phyloP scores from a whole-genome alignment of 331 rosid species.

The Pyrus hybrid region DNA sequence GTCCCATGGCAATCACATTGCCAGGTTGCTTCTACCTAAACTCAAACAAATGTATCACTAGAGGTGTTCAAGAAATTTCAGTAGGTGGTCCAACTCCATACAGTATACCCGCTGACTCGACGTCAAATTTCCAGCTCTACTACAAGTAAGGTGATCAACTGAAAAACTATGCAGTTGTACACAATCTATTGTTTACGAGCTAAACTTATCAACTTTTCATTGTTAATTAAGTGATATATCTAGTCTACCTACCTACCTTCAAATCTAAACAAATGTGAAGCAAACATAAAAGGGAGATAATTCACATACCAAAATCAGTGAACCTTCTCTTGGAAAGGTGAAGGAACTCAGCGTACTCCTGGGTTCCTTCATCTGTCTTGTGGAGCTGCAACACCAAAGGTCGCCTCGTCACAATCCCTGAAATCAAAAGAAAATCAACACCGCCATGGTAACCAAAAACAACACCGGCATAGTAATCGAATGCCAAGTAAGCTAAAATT shows the following conservation, averaged over 20 bases:
- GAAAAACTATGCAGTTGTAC: not conserved
- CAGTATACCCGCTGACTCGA: too few relatives aligned
- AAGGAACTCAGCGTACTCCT: constrained; percentile 91
- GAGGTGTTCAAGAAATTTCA: not conserved
- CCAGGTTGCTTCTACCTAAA: not conserved
- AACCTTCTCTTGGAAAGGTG: constrained; percentile 62
- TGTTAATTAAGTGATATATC: not conserved
- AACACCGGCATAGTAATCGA: not conserved
- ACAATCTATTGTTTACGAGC: not conserved
- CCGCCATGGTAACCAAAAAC: too few relatives aligned
- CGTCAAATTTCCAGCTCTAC: constrained; percentile 2
- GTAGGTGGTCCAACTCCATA: not conserved
- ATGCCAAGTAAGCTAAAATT: not conserved
- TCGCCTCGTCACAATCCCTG: constrained; percentile 90
- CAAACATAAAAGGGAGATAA: not conserved
- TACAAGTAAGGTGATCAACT: not conserved
- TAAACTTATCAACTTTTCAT: not conserved
- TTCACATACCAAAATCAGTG: constrained; percentile 51
- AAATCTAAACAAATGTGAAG: not conserved
- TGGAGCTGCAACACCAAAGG: constrained; percentile 95
- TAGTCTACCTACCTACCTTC: not conserved
- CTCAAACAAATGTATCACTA: not conserved
- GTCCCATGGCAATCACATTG: not conserved
- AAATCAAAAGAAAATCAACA: not conserved
- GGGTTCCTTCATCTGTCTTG: constrained; percentile 49